Conservation (phyloP, 495 filamentous ascomycete genomes). For the Aspergillus asperescens region DNA sequence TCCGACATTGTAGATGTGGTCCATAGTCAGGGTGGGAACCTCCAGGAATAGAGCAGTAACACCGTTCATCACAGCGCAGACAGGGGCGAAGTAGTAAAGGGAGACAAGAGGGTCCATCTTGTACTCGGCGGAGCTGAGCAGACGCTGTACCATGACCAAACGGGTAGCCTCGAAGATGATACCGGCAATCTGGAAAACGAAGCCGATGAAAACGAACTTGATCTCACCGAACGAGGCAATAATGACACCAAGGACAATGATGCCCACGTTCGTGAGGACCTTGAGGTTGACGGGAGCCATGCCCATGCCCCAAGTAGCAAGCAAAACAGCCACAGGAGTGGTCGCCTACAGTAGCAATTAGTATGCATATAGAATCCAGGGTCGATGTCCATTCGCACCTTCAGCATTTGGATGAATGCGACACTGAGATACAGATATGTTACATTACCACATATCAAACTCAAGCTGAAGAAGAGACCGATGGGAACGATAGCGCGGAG, state of each 20-base stretch:
- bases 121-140: slow-evolving; percentile 84
- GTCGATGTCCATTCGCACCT: slow-evolving; percentile 47
- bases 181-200: slow-evolving; percentile 80
- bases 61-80: slow-evolving; percentile 87
- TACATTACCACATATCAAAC: slow-evolving; percentile 90
- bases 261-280: slow-evolving; percentile 75
- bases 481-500: slow-evolving; percentile 89
- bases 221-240: slow-evolving; percentile 91
- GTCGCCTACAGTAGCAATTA: slow-evolving; percentile 56
- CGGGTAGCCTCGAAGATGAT: slow-evolving; percentile 87
- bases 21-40: slow-evolving; percentile 62
- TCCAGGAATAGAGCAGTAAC: slow-evolving; percentile 74
- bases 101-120: slow-evolving; percentile 98
- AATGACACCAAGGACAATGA: slow-evolving; percentile 85
- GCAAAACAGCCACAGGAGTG: slow-evolving; percentile 81
- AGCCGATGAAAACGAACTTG: slow-evolving; percentile 79
- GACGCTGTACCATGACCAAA: slow-evolving; percentile 83
- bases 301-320: slow-evolving; percentile 78
- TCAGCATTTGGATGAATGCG: slow-evolving; percentile 97
- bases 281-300: slow-evolving; percentile 71
- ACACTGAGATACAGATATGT: slow-evolving; percentile 90
- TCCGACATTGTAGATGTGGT: slow-evolving; percentile 70
- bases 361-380: not conserved
- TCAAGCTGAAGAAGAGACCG: slow-evolving; percentile 87
- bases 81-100: slow-evolving; percentile 92